phyloP scores from a whole-genome alignment of 148 eudicot species.

The Heliamphora exappendiculata region DNA sequence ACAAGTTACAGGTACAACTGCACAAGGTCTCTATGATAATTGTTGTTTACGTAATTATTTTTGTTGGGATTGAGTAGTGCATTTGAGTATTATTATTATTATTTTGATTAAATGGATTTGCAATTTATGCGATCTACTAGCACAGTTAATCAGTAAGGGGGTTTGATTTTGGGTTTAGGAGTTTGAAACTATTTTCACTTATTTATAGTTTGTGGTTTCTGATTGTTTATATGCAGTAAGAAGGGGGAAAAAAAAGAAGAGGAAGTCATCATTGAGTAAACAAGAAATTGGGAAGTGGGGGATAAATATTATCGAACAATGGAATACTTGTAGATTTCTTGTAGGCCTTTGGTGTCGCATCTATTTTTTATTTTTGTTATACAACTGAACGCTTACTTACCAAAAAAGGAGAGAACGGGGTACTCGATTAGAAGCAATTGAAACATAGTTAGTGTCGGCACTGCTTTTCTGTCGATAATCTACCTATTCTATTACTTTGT shows the following conservation, averaged over 20 bases:
- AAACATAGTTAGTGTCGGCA: background rate
- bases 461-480: background rate
- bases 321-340: too few species aligned
- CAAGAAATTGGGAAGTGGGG: background rate
- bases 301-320: background rate
- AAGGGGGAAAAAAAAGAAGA: background rate
- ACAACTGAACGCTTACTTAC: too few species aligned
- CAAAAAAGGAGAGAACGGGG: too few species aligned
- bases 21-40: background rate
- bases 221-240: background rate
- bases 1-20: constrained; percentile 88
- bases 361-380: too few species aligned
- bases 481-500: background rate
- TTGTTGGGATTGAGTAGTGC: background rate
- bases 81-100: background rate
- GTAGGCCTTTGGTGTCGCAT: too few species aligned
- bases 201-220: background rate
- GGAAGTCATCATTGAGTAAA: too few species aligned
- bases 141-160: background rate
- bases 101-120: background rate
- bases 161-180: background rate
- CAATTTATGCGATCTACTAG: background rate
- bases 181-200: background rate
- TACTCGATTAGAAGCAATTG: background rate
- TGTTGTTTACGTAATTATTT: background rate